Conservation (phyloP, 768 basidiomycete species). For the Hericium rajendrae region DNA sequence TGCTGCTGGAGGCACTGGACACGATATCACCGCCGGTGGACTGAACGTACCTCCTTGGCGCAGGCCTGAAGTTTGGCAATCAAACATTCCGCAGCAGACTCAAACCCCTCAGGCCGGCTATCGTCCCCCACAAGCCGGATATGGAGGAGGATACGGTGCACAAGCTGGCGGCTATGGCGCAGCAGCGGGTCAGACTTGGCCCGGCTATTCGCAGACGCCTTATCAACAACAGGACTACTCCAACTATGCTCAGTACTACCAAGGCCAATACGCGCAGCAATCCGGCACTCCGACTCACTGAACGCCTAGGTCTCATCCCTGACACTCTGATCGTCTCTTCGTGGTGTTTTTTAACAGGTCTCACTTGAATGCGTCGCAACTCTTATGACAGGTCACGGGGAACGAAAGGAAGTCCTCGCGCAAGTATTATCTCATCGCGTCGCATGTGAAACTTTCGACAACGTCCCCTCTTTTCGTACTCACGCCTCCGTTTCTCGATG, state of each 20-base stretch:
- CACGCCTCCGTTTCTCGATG: conserved; percentile 7
- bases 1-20: conserved; percentile 50
- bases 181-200: conserved; percentile 1
- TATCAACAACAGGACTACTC: conserved; percentile 59
- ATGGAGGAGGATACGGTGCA: conserved; percentile 25
- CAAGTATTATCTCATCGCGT: neutral
- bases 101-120: conserved; percentile 33
- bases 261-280: conserved; percentile 79
- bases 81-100: conserved; percentile 30
- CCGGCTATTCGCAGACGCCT: conserved; percentile 1
- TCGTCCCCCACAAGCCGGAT: conserved; percentile 57
- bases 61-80: conserved; percentile 81
- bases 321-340: conserved; percentile 8
- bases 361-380: neutral
- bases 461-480: conserved; percentile 10
- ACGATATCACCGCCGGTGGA: conserved; percentile 48
- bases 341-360: conserved; percentile 13
- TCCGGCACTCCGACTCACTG: conserved; percentile 31
- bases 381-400: neutral
- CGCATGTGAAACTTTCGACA: neutral
- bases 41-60: conserved; percentile 87
- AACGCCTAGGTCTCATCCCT: conserved; percentile 28
- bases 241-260: conserved; percentile 82
- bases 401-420: neutral
- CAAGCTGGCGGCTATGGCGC: conserved; percentile 14